Base-by-base conservation (phyloP, 1,284 basidiomycete species). In the Leccinum fuscescens region DNA sequence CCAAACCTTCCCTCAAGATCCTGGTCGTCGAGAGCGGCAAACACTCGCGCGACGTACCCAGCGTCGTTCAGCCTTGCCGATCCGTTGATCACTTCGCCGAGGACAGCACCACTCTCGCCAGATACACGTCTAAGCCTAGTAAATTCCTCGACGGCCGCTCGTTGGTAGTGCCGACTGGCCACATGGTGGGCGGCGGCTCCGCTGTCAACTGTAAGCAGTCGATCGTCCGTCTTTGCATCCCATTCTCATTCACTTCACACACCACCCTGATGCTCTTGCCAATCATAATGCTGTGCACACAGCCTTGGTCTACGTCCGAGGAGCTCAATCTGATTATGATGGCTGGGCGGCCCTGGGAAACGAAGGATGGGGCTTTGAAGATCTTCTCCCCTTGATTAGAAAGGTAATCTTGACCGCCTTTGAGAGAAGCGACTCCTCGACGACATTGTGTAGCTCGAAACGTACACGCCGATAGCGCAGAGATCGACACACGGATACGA, bases 291-390 rank as follows among this genome's bases (percentile, higher is more conserved):
- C 42, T 20, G 6, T 55, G 5, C 27, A 22, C 46, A 9, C 55
- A 86, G 84, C 82, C 65, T 74, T 78, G 59, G 77, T 82, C 67
- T 86, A 86, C 61, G 80, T 78, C 4, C 80, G 85, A 6, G 79
- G 80, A 0, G 71, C 80, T 29, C 78, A 79, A 3, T 84, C 83
- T 1, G 84, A 86, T 64, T 86, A 80, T 58, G 82, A 85, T 56
- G 82, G 79, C 54, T 86, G 84, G 84, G 78, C 79, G 64, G 62
- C 72, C 4, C 70, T 82, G 24, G 75, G 75, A 1, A 85, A 85
- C 62, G 68, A 75, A 7, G 84, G 84, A 6, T 86, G 84, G 84
- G 77, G 80, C 22, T 80, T 64, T 33, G 24, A 11, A 6, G 55
- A 64, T 37, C 46, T 62, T 24, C 61, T 62, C 5, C 61, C 61